These are phyloP conservation scores for Echeveria elegans DNA, from an alignment of 164 flowering plant genomes.

Conservation along the genomic window DNA sequence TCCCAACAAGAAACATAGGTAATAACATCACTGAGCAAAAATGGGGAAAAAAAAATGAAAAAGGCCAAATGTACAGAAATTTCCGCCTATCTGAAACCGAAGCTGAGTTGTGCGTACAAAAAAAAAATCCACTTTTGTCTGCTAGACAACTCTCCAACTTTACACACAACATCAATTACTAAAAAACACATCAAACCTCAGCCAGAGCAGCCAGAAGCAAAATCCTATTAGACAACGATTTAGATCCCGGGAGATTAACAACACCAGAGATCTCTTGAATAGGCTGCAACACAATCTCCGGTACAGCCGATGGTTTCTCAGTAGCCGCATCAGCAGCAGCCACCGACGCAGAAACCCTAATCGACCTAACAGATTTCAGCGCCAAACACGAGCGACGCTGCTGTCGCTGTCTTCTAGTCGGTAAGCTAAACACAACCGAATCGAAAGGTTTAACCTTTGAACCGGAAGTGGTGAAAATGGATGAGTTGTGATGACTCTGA, in stretches of 20 bases:
- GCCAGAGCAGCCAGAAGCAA: conserved; percentile 92
- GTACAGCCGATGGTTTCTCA: conserved; percentile 57
- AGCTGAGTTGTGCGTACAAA: too few species aligned
- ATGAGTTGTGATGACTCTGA: conserved; percentile 6
- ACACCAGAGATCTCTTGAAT: conserved; percentile 79
- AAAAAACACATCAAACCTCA: conserved; percentile 36
- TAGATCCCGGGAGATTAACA: conserved; percentile 88
- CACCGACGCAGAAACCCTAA: conserved; percentile 48
- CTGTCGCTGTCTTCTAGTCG: conserved; percentile 9
- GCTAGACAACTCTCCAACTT: background rate
- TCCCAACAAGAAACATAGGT: too few species aligned
- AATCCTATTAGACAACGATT: conserved; percentile 93
- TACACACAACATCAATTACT: too few species aligned
- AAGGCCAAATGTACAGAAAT: too few species aligned
- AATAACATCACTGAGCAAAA: too few species aligned
- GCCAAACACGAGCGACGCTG: conserved; percentile 12
- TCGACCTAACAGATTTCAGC: conserved; percentile 16
- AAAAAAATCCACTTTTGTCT: too few species aligned
- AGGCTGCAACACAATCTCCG: conserved; percentile 89
- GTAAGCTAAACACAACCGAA: conserved; percentile 29
- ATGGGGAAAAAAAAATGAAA: too few species aligned
- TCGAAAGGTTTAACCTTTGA: conserved; percentile 8
- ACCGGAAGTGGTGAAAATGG: conserved; percentile 16
- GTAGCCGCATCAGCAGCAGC: conserved; percentile 27
- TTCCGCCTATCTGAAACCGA: too few species aligned